Evolutionary conservation across 129 eudicot genomes (phyloP), one percentile per base, ranked within the genome.

Genomic region (Helichrysum umbraculigerum): DNA sequence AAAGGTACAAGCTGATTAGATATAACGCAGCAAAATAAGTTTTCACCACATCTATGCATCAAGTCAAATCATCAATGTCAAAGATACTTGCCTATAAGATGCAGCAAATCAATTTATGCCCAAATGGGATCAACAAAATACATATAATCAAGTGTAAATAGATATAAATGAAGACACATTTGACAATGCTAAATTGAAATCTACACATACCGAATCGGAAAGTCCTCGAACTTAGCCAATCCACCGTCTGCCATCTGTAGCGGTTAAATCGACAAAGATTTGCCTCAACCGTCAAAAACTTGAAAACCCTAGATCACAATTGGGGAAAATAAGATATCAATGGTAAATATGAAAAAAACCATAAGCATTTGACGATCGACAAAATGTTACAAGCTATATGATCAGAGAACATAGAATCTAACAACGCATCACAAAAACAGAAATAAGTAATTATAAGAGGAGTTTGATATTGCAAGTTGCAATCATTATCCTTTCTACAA

Each of bases 301-400:
- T 37, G 75, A 68, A 68, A 68, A 68, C 81, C 75, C 81, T 77
- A 68, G 33, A 68, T 15, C 32, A 59, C 52, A 52, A 76, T 66
- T 58, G 12, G 33, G 68, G 32, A 30, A 72, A 68, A 67, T 22
- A 19, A 41, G 30, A 74, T 20, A 76, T 67, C 35, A 59, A 59
- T 37, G 8, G 28, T 29, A 76, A 28, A 54, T 67, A 22, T 47
- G 54, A 50, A 17, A 56, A 66, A 19, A 76, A 66, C 33, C 29
- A 66, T 54, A 29, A 54, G 58, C 67, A 77, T 67, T 77, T 60
- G 32, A 57, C 22, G 74, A 76, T 56, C 17, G 29, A n/a, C 47
- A 42, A 67, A 68, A 56, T 73, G 19, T 56, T 54, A 66, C 66
- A 8, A 71, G 32, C 76, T 71, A 54, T 19, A 16, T 4, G 17